These are phyloP conservation scores for Solanum tarijense DNA, from an alignment of 257 asterid species.

Conservation along the genomic window DNA sequence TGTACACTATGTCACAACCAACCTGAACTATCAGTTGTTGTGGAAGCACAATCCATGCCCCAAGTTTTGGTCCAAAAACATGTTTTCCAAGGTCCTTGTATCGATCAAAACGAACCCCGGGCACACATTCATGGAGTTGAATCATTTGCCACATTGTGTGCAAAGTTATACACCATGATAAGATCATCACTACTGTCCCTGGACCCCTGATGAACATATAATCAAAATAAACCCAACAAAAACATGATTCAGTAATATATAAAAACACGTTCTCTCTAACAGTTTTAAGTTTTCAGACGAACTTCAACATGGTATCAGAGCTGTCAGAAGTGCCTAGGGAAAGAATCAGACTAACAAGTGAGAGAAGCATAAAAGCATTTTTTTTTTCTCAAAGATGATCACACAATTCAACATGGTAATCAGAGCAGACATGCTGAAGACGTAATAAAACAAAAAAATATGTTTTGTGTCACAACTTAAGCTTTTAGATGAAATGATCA, in stretches of 20 bases:
- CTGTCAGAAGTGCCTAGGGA: background rate
- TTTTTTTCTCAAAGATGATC: background rate
- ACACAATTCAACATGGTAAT: background rate
- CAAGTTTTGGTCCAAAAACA: slow-evolving; percentile 61
- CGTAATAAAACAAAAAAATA: background rate
- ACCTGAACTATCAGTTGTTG: slow-evolving; percentile 85
- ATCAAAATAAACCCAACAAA: background rate
- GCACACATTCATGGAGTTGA: slow-evolving; percentile 74
- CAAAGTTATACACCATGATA: slow-evolving; percentile 74
- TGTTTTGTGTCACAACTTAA: background rate
- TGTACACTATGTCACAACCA: slow-evolving; percentile 79
- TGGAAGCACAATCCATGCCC: slow-evolving; percentile 86
- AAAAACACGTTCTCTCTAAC: background rate
- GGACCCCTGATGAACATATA: slow-evolving; percentile 51
- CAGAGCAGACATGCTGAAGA: background rate
- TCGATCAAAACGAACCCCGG: slow-evolving; percentile 73
- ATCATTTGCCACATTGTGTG: slow-evolving; percentile 93
- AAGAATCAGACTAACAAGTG: background rate
- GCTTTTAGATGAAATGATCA: background rate
- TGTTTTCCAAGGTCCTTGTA: slow-evolving; percentile 60
- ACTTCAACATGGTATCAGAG: background rate
- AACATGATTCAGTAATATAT: background rate
- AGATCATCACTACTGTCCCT: slow-evolving; percentile 53
- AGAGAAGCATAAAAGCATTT: background rate
- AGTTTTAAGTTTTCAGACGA: background rate